phyloP scores from a whole-genome alignment of 371 early-diverging fungal species.

The Rhizomucor miehei region DNA sequence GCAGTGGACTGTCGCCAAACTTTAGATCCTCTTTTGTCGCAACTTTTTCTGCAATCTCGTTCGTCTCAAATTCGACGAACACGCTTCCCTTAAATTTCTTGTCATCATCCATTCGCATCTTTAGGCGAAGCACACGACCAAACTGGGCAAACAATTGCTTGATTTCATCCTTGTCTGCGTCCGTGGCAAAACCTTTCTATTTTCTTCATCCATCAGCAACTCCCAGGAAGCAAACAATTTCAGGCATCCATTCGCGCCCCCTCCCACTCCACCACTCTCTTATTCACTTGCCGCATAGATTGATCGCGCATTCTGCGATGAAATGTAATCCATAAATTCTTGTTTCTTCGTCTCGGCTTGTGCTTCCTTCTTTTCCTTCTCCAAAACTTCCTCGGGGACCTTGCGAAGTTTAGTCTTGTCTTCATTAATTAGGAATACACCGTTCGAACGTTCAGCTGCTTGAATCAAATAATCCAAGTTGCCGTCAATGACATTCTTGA shows the following conservation, averaged over 20 bases:
- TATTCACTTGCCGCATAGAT: conserved; percentile 41
- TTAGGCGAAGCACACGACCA: conserved; percentile 36
- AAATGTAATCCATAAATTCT: conserved; percentile 12
- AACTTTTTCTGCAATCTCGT: conserved; percentile 24
- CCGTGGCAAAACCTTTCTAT: conserved; percentile 38
- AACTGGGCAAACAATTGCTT: conserved; percentile 25
- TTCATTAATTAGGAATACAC: conserved; percentile 31
- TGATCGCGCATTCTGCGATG: conserved; percentile 26
- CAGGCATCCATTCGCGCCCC: no score
- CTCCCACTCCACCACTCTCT: not conserved
- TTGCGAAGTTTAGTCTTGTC: conserved; percentile 39
- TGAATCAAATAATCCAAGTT: conserved; percentile 26
- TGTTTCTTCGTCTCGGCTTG: conserved; percentile 4
- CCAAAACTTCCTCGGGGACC: conserved; percentile 7
- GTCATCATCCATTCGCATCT: conserved; percentile 34
- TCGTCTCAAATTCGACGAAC: conserved; percentile 43
- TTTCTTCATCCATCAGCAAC: not conserved
- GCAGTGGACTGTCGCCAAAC: conserved; percentile 15
- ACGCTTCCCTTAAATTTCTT: conserved; percentile 36
- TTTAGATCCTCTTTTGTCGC: conserved; percentile 13
- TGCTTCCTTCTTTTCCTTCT: conserved; percentile 7
- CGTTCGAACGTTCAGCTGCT: conserved; percentile 23
- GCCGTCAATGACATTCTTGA: conserved; percentile 36
- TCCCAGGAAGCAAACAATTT: no score
- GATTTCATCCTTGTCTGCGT: conserved; percentile 22